Evolutionary conservation across 2,329 filamentous ascomycete genomes (phyloP).

Genomic region (Aspergillus latus): DNA sequence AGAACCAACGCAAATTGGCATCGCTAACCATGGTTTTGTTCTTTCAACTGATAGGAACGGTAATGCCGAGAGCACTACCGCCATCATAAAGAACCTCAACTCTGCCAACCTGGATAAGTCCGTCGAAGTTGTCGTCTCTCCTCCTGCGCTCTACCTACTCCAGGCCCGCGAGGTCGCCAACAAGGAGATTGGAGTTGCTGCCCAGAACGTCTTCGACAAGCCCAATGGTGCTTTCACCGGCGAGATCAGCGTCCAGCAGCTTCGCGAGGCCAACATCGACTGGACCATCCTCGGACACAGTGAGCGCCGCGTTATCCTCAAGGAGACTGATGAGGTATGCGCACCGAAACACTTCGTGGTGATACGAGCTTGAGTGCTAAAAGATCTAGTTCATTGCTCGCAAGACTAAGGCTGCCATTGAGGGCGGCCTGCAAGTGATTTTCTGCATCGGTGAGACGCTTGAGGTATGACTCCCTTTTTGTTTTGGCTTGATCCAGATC

Average conservation of each 20-base stretch:
- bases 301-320: conserved; percentile 86
- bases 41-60: conserved; percentile 71
- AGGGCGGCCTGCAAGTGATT: conserved; percentile 85
- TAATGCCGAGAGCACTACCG: conserved; percentile 81
- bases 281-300: conserved; percentile 95
- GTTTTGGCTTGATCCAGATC: conserved; percentile 19
- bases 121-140: conserved; percentile 90
- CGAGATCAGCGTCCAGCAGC: conserved; percentile 89
- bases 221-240: conserved; percentile 96
- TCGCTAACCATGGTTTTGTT: conserved; percentile 26
- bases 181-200: conserved; percentile 76
- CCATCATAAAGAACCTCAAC: conserved; percentile 89
- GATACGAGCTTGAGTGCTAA: conserved; percentile 6
- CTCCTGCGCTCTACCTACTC: conserved; percentile 86
- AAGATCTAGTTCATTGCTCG: conserved; percentile 67
- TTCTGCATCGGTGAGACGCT: conserved; percentile 97
- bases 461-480: conserved; percentile 51
- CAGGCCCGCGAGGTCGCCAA: conserved; percentile 77
- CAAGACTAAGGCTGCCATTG: conserved; percentile 92
- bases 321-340: conserved; percentile 71
- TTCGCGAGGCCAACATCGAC: conserved; percentile 81
- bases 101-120: conserved; percentile 64
- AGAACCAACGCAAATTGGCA: background rate
- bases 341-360: background rate
- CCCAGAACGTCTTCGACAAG: conserved; percentile 98